These are phyloP conservation scores for Marasmius sp. DNA, from an alignment of 1,284 basidiomycete genomes.

Conservation along the genomic window DNA sequence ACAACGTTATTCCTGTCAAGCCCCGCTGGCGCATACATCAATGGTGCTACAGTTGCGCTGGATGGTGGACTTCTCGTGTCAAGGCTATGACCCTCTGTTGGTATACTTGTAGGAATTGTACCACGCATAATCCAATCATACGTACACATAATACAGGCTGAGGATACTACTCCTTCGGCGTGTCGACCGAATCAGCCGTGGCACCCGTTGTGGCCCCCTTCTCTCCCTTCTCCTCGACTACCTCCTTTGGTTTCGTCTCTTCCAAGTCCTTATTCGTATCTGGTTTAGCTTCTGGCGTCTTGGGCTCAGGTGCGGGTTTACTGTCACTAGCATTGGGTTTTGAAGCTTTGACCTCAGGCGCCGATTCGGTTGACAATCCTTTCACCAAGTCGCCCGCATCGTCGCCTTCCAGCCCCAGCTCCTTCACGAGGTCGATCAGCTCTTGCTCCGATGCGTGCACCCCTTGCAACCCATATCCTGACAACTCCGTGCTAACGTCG, in stretches of 20 bases:
- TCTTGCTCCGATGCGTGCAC: conserved; percentile 77
- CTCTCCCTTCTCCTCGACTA: background rate
- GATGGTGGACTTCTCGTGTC: conserved; percentile 51
- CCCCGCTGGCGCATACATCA: conserved; percentile 61
- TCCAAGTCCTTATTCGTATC: conserved; percentile 9
- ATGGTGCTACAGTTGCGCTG: conserved; percentile 59
- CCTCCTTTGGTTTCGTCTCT: background rate
- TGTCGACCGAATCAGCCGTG: background rate
- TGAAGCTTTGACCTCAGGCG: background rate
- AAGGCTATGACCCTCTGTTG: conserved; percentile 3
- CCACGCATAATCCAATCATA: background rate
- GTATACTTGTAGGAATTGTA: background rate
- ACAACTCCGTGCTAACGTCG: conserved; percentile 64
- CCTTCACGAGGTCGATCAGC: conserved; percentile 62
- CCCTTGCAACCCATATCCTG: conserved; percentile 71
- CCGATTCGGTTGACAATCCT: conserved; percentile 39
- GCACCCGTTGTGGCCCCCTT: background rate
- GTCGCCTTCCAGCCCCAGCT: conserved; percentile 71
- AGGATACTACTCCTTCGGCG: background rate
- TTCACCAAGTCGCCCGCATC: conserved; percentile 70
- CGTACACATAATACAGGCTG: background rate
- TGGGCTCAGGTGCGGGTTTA: background rate
- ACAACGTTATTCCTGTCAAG: conserved; percentile 62
- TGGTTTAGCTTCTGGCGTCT: conserved; percentile 5
- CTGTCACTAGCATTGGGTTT: background rate